A percentile compares a stretch with the other conserved stretches of the same genome.
Evolutionary conservation across 306 rosid genomes (phyloP).

Genomic region (Acacia confusa): DNA sequence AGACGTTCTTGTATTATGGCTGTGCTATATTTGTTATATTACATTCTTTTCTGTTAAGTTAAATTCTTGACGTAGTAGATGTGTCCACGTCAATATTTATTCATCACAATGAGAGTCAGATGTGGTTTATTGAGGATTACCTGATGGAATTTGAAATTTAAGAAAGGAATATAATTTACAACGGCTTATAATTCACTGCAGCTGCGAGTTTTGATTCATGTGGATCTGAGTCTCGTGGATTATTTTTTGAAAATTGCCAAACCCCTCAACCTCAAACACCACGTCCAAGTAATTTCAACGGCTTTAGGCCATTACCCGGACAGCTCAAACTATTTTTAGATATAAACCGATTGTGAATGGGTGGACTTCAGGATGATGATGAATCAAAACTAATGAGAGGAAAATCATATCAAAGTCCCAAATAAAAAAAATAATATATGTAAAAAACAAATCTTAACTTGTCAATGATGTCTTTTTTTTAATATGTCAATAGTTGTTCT

Average conservation of each 20-base stretch:
- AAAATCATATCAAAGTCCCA: too few species aligned
- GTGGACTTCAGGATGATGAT: not conserved
- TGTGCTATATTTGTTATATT: constrained; percentile 40
- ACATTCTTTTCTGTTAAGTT: constrained; percentile 3
- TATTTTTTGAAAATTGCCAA: not conserved
- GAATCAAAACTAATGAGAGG: not conserved
- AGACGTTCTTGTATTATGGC: constrained; percentile 42
- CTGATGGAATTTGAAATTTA: constrained; percentile 14
- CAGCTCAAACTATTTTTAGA: not conserved
- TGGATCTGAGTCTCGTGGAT: not conserved
- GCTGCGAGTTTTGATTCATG: not conserved
- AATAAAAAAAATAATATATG: too few species aligned
- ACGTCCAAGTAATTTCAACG: not conserved
- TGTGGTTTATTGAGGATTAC: constrained; percentile 12
- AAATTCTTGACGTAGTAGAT: constrained; percentile 27
- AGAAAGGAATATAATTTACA: constrained; percentile 21
- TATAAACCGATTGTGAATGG: not conserved
- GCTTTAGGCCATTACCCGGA: not conserved
- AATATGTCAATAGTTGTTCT: too few species aligned
- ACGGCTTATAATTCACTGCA: constrained; percentile 10
- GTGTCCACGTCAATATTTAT: constrained; percentile 37
- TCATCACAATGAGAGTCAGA: constrained; percentile 28
- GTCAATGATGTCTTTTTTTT: too few species aligned
- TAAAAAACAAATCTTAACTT: too few species aligned
- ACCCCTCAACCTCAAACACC: too few species aligned